Conservation (phyloP, 306 rosid species). For the Pterocarpus macrocarpus region DNA sequence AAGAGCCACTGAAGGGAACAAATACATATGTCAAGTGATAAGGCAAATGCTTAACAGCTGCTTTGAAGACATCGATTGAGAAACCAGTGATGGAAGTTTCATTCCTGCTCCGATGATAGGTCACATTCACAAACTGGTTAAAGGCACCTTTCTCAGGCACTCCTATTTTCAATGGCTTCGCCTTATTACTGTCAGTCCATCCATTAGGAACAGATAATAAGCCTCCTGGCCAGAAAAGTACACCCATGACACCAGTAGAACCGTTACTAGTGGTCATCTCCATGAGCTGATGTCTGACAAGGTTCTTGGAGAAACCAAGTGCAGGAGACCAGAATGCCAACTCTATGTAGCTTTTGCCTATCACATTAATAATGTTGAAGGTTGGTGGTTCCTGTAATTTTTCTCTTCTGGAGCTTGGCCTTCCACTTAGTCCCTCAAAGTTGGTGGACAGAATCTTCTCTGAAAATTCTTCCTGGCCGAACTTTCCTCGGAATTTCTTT, state of each 20-base stretch:
- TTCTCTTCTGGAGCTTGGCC: slow-evolving; percentile 43
- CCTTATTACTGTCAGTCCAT: slow-evolving; percentile 30
- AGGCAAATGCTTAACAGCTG: slow-evolving; percentile 47
- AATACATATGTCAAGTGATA: slow-evolving; percentile 50
- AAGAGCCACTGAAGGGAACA: slow-evolving; percentile 57
- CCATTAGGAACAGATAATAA: slow-evolving; percentile 48
- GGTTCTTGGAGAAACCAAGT: slow-evolving; percentile 52
- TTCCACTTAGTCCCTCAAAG: slow-evolving; percentile 55
- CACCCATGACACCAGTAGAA: slow-evolving; percentile 36
- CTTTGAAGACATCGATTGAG: slow-evolving; percentile 65
- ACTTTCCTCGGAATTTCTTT: slow-evolving; percentile 40
- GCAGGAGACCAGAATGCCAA: slow-evolving; percentile 66
- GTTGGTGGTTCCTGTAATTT: slow-evolving; percentile 38
- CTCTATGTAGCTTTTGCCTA: slow-evolving; percentile 61
- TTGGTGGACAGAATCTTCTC: slow-evolving; percentile 43
- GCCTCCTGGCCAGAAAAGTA: slow-evolving; percentile 59
- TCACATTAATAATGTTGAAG: slow-evolving; percentile 62
- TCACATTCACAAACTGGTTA: slow-evolving; percentile 62
- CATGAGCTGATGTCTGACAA: slow-evolving; percentile 8
- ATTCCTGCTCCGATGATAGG: slow-evolving; percentile 38
- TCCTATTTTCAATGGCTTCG: slow-evolving; percentile 49
- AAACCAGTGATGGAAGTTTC: slow-evolving; percentile 54
- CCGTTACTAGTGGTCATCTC: background rate
- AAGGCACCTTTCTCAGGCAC: slow-evolving; percentile 61
- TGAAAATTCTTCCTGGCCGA: slow-evolving; percentile 23